phyloP scores from a whole-genome alignment of 2,329 filamentous ascomycete species.

The Pseudopyrenochaeta lycopersici region DNA sequence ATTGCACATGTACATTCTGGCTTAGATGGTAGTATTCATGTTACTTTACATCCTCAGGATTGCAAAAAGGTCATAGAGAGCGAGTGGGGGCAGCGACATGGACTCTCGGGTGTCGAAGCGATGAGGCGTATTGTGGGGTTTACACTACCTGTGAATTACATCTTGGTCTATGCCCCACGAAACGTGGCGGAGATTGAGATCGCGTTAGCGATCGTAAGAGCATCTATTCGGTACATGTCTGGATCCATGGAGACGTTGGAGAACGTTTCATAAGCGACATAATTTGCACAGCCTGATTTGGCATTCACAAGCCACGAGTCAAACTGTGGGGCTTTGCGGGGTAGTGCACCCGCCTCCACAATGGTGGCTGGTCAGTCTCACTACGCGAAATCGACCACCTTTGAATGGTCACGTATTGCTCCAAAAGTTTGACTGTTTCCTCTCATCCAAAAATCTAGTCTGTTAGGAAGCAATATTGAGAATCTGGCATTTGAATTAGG shows the following conservation, averaged over 20 bases:
- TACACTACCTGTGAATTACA: constrained; percentile 25
- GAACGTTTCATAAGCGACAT: constrained; percentile 1
- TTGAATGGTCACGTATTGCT: not conserved
- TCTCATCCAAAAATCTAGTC: not conserved
- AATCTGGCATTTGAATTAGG: not conserved
- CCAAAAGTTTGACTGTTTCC: not conserved
- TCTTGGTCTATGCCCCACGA: constrained; percentile 31
- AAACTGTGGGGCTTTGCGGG: constrained; percentile 12
- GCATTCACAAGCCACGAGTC: constrained; percentile 1
- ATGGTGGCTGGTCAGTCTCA: not conserved
- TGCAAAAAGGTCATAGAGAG: constrained; percentile 21
- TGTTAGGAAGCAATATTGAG: not conserved
- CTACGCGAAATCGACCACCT: not conserved
- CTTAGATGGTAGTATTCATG: constrained; percentile 26
- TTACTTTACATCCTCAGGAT: constrained; percentile 25
- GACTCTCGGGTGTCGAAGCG: constrained; percentile 10
- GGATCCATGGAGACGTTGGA: constrained; percentile 19
- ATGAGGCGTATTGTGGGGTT: constrained; percentile 16
- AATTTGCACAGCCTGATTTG: not conserved
- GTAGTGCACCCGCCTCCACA: constrained; percentile 4
- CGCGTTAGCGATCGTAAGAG: constrained; percentile 18
- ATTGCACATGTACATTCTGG: constrained; percentile 28
- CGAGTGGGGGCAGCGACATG: constrained; percentile 24
- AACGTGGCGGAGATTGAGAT: constrained; percentile 30
- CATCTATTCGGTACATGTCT: constrained; percentile 27